Conservation (phyloP, 2,329 filamentous ascomycete species). For the Chaetomium strumarium region DNA sequence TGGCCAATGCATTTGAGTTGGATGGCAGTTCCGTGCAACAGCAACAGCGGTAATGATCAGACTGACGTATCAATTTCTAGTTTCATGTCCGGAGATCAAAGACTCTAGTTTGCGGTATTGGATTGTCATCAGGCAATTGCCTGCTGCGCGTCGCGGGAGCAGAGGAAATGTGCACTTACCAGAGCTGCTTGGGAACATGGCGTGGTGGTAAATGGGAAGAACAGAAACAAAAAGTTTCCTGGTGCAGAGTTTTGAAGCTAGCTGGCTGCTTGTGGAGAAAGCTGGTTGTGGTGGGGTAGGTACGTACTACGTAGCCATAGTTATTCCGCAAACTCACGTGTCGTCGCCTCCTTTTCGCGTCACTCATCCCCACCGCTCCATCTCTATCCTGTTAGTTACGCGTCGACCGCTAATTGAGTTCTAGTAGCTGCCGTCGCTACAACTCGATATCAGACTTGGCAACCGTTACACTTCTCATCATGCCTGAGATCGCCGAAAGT, state of each 20-base stretch:
- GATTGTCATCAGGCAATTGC: slow-evolving; percentile 66
- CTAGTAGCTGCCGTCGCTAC: not conserved
- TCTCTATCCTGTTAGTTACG: not conserved
- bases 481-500: slow-evolving; percentile 62
- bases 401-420: not conserved
- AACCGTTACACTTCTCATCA: slow-evolving; percentile 28
- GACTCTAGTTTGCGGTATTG: slow-evolving; percentile 94
- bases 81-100: slow-evolving; percentile 87
- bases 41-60: slow-evolving; percentile 51
- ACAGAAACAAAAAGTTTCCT: slow-evolving; percentile 19
- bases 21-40: slow-evolving; percentile 12
- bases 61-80: slow-evolving; percentile 83
- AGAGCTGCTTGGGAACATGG: slow-evolving; percentile 15
- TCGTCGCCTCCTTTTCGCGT: slow-evolving; percentile 28
- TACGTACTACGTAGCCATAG: not conserved
- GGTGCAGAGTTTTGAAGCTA: slow-evolving; percentile 24
- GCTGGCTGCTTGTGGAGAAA: slow-evolving; percentile 17
- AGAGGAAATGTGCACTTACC: slow-evolving; percentile 25
- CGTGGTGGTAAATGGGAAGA: slow-evolving; percentile 19
- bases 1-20: not conserved
- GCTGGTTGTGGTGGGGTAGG: slow-evolving; percentile 14
- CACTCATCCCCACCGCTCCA: slow-evolving; percentile 1
- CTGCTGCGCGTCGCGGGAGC: slow-evolving; percentile 10
- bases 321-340: slow-evolving; percentile 26
- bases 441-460: not conserved